Evolutionary conservation across 371 early-diverging fungal species (phyloP), one percentile per base, ranked within the genome.

Genomic region (Rhizopus sp.): DNA sequence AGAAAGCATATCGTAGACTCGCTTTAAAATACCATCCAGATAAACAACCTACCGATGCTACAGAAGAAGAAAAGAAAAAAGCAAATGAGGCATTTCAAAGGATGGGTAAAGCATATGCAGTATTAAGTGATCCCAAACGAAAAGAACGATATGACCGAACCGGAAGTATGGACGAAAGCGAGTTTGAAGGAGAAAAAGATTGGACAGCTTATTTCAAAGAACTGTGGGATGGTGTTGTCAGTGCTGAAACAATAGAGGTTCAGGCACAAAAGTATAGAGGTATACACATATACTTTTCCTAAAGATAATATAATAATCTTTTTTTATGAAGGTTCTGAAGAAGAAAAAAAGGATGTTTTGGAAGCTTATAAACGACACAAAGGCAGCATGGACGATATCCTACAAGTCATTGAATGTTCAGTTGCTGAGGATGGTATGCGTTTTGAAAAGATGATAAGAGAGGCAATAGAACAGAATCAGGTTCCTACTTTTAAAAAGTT

Each of bases 181-280:
- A 64, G 12, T 67, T 73, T 47, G 83, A 85, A 35, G 80, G 75
- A 6, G 82, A 86, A 31, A 73, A 82, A 53, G 86, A 88, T 49
- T 93, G 92, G 93, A 85, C 82, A 55, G 91, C 84, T 10, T 95
- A 88, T 62, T 96, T 94, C 68, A 76, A 85, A 42, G 88, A 90
- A 37, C 80, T 94, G 37, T 96, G 90, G 88, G 65, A 79, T 0
- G 91, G 91, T 13, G 69, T 87, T 4, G 92, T 95, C 15, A 89
- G 74, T 50, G 82, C 84, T n/a, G 78, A 85, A 39, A 83, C 89
- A 3, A 92, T 96, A 63, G 86, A 83, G 37, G 84, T 85, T 50
- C 91, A 92, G 60, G 68, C 68, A 0, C 41, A 57, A 8, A 72
- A 82, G 40, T 94, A 94, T 70, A 76, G 81, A 75, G 83, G 89